These are phyloP conservation scores for Amphicarpaea edgeworthii DNA, from an alignment of 306 rosid genomes.

Conservation along the genomic window DNA sequence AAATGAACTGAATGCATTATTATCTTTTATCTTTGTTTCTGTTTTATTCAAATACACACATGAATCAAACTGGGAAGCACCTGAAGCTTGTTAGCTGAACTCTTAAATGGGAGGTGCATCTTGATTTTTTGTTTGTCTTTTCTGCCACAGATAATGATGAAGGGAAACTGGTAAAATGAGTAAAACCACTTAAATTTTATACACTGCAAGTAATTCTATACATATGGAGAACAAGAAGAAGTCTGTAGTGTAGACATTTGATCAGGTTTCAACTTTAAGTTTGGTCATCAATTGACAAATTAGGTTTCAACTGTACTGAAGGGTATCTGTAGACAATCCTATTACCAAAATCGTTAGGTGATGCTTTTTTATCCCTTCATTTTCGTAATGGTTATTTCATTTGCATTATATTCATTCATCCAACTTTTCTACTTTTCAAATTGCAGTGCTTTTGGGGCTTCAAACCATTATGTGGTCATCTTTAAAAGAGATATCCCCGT, in stretches of 20 bases:
- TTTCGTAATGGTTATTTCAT: not conserved
- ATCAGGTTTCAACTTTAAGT: constrained; percentile 1
- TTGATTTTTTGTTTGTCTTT: too few species aligned
- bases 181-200: too few species aligned
- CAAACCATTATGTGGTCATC: not conserved
- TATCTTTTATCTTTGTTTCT: too few species aligned
- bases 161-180: too few species aligned
- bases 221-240: not conserved
- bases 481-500: not conserved
- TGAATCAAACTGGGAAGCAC: too few species aligned
- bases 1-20: too few species aligned
- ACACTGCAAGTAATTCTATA: not conserved
- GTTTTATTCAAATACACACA: too few species aligned
- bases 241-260: not conserved
- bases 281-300: constrained; percentile 23
- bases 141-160: too few species aligned
- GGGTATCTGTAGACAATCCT: not conserved
- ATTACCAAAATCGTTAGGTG: not conserved
- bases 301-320: not conserved
- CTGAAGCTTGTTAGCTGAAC: too few species aligned
- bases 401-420: constrained; percentile 14
- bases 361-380: not conserved
- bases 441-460: not conserved
- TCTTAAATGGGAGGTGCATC: too few species aligned
- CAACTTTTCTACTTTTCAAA: not conserved